Evolutionary conservation across 768 basidiomycete species (phyloP).

Genomic region (Xerocomellus dryophilus): DNA sequence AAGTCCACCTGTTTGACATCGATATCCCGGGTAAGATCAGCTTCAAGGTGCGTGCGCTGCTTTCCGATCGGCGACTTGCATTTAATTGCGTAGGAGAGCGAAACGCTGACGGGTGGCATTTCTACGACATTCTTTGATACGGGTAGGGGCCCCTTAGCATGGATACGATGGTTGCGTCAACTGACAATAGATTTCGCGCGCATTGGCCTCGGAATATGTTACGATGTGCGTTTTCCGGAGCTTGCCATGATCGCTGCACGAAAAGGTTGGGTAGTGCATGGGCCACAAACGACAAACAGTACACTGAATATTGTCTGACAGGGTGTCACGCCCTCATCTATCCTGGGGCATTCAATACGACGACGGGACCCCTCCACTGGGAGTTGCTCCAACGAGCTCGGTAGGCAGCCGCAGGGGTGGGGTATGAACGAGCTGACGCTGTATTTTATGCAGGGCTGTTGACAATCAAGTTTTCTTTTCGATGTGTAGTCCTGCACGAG

Average conservation of each 20-base stretch:
- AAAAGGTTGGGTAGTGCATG: constrained; percentile 49
- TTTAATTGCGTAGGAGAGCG: constrained; percentile 65
- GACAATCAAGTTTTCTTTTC: constrained; percentile 97
- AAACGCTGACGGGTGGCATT: constrained; percentile 76
- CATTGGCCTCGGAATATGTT: constrained; percentile 94
- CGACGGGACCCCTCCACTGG: constrained; percentile 97
- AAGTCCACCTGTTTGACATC: constrained; percentile 96
- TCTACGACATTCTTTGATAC: constrained; percentile 82
- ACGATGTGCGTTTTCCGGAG: constrained; percentile 94
- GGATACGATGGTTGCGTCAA: not conserved
- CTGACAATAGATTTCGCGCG: constrained; percentile 80
- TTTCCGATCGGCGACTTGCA: not conserved
- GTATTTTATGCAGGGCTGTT: constrained; percentile 60
- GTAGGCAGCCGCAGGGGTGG: constrained; percentile 34
- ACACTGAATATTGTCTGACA: constrained; percentile 28
- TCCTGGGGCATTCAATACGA: constrained; percentile 92
- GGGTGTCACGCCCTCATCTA: constrained; percentile 89
- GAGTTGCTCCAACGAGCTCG: constrained; percentile 83
- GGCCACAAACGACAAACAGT: not conserved
- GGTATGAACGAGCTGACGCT: constrained; percentile 5
- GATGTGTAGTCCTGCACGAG: constrained; percentile 94
- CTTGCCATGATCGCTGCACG: constrained; percentile 88
- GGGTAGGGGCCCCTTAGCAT: constrained; percentile 42
- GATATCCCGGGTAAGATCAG: constrained; percentile 91
- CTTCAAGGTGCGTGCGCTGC: constrained; percentile 63